These are phyloP conservation scores for Plasmodium blacklocki DNA, from an alignment of 169 alveolate species.

Conservation along the genomic window DNA sequence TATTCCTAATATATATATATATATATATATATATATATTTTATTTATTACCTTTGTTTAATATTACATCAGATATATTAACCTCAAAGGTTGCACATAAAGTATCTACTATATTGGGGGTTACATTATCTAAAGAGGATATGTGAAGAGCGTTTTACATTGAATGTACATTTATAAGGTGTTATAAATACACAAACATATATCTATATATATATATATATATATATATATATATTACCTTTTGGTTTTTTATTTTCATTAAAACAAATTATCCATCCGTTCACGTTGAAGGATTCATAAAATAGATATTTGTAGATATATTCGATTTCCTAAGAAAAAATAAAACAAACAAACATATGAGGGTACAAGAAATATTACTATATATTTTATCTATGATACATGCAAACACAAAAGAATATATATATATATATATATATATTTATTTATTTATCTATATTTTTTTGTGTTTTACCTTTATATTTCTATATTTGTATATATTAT, in stretches of 20 bases:
- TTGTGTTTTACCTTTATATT: constrained; percentile 39
- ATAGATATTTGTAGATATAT: constrained; percentile 58
- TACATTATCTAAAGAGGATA: background rate
- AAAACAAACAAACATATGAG: too few relatives aligned
- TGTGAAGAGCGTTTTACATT: background rate
- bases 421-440: too few relatives aligned
- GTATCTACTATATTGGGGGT: constrained; percentile 9
- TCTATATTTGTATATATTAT: constrained; percentile 51
- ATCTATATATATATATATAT: background rate
- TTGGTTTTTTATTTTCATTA: constrained; percentile 39
- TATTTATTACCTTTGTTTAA: constrained; percentile 30
- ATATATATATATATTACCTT: constrained; percentile 17
- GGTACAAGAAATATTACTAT: background rate
- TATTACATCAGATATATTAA: constrained; percentile 44
- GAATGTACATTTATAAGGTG: background rate
- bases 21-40: background rate
- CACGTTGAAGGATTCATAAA: constrained; percentile 40
- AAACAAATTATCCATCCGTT: constrained; percentile 42
- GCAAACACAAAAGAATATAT: too few relatives aligned
- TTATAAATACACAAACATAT: background rate
- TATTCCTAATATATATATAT: too few relatives aligned
- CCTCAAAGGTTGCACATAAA: constrained; percentile 42
- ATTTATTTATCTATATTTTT: background rate
- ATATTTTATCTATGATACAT: background rate
- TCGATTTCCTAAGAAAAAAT: constrained; percentile 36